Conservation (phyloP, 2,329 filamentous ascomycete genomes). For the Sphaceloma murrayae region DNA sequence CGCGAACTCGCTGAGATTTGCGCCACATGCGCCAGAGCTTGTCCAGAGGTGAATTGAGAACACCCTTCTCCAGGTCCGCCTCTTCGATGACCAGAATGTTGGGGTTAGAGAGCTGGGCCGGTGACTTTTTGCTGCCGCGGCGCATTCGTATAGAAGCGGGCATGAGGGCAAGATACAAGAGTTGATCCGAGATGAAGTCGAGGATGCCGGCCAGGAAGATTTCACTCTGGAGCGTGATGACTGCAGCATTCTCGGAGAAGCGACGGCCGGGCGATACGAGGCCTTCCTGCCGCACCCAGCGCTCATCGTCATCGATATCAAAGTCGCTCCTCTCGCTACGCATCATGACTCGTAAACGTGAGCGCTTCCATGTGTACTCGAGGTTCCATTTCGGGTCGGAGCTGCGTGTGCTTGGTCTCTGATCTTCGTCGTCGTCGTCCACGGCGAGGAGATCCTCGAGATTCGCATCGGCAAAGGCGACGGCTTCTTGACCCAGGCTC, state of each 20-base stretch:
- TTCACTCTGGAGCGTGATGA: slow-evolving; percentile 79
- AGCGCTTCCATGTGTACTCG: slow-evolving; percentile 90
- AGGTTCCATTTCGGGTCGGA: slow-evolving; percentile 63
- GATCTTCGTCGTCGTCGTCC: slow-evolving; percentile 46
- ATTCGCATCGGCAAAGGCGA: slow-evolving; percentile 75
- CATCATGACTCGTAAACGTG: slow-evolving; percentile 90
- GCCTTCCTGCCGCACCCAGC: slow-evolving; percentile 71
- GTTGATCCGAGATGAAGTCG: slow-evolving; percentile 88
- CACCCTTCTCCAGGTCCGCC: slow-evolving; percentile 83
- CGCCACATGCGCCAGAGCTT: slow-evolving; percentile 93
- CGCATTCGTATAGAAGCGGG: slow-evolving; percentile 60
- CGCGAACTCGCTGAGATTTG: slow-evolving; percentile 55
- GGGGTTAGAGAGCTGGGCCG: slow-evolving; percentile 3
- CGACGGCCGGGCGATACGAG: slow-evolving; percentile 50
- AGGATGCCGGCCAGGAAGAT: slow-evolving; percentile 94
- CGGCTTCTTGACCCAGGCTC: slow-evolving; percentile 75
- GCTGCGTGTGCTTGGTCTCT: slow-evolving; percentile 22
- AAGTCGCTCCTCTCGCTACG: slow-evolving; percentile 93
- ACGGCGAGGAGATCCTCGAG: slow-evolving; percentile 76
- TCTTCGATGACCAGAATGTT: slow-evolving; percentile 60
- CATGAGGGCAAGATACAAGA: slow-evolving; percentile 76
- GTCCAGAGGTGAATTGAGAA: slow-evolving; percentile 78
- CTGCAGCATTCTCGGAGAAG: slow-evolving; percentile 37
- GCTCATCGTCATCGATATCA: slow-evolving; percentile 95
- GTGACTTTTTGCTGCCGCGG: slow-evolving; percentile 30